Conservation (phyloP, 2,329 filamentous ascomycete genomes). For the Exophiala bonariae region DNA sequence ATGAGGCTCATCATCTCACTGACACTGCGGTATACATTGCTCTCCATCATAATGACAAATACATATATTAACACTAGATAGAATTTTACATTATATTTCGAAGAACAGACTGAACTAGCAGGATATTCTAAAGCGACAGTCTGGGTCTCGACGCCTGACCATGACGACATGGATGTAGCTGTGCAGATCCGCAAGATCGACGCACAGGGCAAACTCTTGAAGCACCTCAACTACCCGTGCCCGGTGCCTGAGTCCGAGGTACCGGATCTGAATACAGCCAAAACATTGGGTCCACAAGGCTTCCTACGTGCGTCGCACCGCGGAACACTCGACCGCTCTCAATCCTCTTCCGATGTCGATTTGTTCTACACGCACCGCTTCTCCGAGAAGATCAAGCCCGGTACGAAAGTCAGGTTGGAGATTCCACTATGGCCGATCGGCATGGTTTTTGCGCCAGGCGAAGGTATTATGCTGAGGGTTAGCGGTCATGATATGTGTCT, state of each 20-base stretch:
- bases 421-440: conserved; percentile 52
- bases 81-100: conserved; percentile 11
- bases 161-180: conserved; percentile 47
- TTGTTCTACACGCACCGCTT: conserved; percentile 41
- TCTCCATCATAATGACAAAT: too few species aligned
- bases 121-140: conserved; percentile 49
- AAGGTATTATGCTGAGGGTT: conserved; percentile 33
- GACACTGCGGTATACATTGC: too few species aligned
- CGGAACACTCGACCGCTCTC: conserved; percentile 35
- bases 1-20: too few species aligned
- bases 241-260: conserved; percentile 37
- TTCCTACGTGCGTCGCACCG: conserved; percentile 45
- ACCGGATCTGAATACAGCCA: conserved; percentile 38
- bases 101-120: conserved; percentile 33
- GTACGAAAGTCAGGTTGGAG: conserved; percentile 45
- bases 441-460: conserved; percentile 46
- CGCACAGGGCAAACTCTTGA: conserved; percentile 42
- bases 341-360: conserved; percentile 21
- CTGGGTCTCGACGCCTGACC: conserved; percentile 43
- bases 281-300: conserved; percentile 44
- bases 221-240: conserved; percentile 46
- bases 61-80: too few species aligned
- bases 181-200: conserved; percentile 47
- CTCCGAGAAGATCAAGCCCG: conserved; percentile 41
- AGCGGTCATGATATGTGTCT: conserved; percentile 38